Base-by-base conservation (phyloP, 352 stramenopile genomes). In the Phytophthora sojae region DNA sequence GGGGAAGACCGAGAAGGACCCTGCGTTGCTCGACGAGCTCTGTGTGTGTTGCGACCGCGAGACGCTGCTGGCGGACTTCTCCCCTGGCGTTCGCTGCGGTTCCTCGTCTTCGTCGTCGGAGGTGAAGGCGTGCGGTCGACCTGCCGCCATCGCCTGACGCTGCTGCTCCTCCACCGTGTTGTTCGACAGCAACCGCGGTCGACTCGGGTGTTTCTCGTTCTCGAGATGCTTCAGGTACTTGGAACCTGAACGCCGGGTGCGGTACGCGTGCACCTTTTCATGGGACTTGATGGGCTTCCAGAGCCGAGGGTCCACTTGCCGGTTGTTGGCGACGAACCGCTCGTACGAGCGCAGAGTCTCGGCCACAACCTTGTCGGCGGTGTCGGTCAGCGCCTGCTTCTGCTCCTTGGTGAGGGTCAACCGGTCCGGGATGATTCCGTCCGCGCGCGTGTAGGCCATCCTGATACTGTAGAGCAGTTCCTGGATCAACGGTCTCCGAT, bases 211-310 rank as follows among this genome's bases (percentile, higher is more conserved):
- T 15, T 77, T 70, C 19, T 79, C 76, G 53, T 71, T 77, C 29
- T 54, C 52, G 4, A n/a, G 8, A 35, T 81, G 35, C 12, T 14
- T 61, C 2, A 67, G 11, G 17, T 45, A 51, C 47, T 77, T 80
- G 21, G 60, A 68, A 35, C 61, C 67, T 17, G 79, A 63, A 2
- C 75, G 71, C n/a, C 83, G 85, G 19, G 84, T 83, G 42, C 82
- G 80, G 53, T 86, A 92, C 21, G 90, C 71, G 26, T 84, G 72
- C 45, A 92, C 69, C 49, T 85, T 80, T 71, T 92, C 85, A 54
- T 81, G 82, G 2, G 75, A 76, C 64, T 84, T 86, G 45, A 88
- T 52, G 26, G 81, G 78, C 57, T 88, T 90, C 85, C 85, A 92
- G 23, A 84, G 65, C 0, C 78, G 65, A 37, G 54, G 39, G 32